Base-by-base conservation (phyloP, 2,329 filamentous ascomycete genomes). In the Aspergillus floridensis region DNA sequence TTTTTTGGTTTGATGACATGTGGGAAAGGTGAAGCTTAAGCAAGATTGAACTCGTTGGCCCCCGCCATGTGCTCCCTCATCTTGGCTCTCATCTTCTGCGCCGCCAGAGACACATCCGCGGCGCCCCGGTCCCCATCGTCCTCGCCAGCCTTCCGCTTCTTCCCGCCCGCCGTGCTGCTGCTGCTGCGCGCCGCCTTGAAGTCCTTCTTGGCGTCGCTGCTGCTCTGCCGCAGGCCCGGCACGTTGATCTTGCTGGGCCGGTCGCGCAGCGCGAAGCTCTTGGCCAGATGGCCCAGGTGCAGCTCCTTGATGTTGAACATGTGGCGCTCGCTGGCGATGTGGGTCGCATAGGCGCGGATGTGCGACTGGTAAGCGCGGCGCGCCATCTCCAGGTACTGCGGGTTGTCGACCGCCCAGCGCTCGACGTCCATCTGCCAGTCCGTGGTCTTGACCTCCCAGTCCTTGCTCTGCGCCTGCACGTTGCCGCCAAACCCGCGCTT, bases 251-350 rank as follows among this genome's bases (percentile, higher is more conserved):
- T 89, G 5, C 90, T 89, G 0, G 95, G 95, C 32, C 91, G 87
- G 74, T 99, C 95, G 64, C 96, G 84, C 65, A 99, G 79, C 1
- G 88, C 95, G 72, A 96, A 99, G 26, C 90, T 91, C 81, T 99
- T 99, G 7, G 93, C 93, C 65, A 95, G 80, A 80, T 99, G 95
- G 3, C 95, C 95, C 7, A 98, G 79, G 74, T 99, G 95, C 50
- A 99, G 79, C 69, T 91, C 86, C 61, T 91, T 92, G 76, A 97
- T 96, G 74, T 98, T 91, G 74, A 99, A 99, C 72, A 90, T 93
- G 55, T 81, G 81, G 55, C 95, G 84, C 78, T 99, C 95, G 48
- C 88, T 88, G 31, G 90, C 88, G 29, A 93, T 86, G 75, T 99
- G 95, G 0, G 95, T 99, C 2, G 95, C 92, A 74, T 99, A 99